These are phyloP conservation scores for Exobasidium rhododendri DNA, from an alignment of 1,284 basidiomycete genomes.

Conservation along the genomic window DNA sequence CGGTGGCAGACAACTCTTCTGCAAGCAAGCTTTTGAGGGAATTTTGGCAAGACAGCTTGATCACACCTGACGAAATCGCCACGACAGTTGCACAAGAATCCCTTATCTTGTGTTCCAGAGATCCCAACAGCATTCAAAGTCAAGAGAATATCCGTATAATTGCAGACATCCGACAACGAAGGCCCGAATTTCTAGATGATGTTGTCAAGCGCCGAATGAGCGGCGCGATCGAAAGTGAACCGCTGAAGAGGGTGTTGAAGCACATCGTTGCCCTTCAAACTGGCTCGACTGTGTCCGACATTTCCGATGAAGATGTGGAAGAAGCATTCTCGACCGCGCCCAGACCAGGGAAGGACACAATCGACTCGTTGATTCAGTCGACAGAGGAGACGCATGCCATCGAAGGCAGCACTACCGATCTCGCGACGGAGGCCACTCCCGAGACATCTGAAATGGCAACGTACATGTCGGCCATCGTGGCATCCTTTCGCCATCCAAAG, in stretches of 20 bases:
- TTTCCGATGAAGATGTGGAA: conserved; percentile 6
- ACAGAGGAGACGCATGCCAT: too few relatives aligned
- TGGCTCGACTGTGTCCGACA: not conserved
- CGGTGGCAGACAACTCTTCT: too few relatives aligned
- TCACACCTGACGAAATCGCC: not conserved
- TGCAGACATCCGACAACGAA: conserved; percentile 10
- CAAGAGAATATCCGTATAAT: conserved; percentile 1
- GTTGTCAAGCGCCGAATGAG: conserved; percentile 1
- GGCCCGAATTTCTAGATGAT: not conserved
- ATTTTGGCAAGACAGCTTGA: not conserved
- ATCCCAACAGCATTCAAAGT: too few relatives aligned
- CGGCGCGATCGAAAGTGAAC: not conserved
- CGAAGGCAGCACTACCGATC: too few relatives aligned
- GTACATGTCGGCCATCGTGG: not conserved
- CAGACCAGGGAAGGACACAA: too few relatives aligned
- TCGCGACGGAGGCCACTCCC: not conserved
- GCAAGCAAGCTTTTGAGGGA: not conserved
- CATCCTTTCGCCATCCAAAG: not conserved
- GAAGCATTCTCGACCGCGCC: not conserved
- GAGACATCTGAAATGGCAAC: not conserved
- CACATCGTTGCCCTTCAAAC: not conserved
- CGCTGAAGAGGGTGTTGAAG: not conserved
- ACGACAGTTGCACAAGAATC: too few relatives aligned
- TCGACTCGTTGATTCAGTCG: too few relatives aligned
- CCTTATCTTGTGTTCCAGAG: too few relatives aligned